Evolutionary conservation across 371 early-diverging fungal genomes (phyloP).

Genomic region (Massospora cicadina): DNA sequence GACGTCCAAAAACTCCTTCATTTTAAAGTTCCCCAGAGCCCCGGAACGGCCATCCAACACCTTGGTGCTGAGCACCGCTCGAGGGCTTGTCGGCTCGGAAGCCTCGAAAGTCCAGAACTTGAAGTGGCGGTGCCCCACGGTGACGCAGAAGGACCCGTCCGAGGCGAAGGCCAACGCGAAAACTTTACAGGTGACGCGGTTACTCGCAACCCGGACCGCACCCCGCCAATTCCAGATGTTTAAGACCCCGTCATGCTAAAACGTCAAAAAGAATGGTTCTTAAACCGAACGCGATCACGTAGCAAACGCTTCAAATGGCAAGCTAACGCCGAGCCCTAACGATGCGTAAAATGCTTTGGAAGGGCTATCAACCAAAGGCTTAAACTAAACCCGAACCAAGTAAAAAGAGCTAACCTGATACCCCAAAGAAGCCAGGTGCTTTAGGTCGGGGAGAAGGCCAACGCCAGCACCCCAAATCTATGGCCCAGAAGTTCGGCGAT

Average conservation of each 20-base stretch:
- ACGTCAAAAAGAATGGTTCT: conserved; percentile 6
- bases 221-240: conserved; percentile 71
- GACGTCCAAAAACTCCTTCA: conserved; percentile 52
- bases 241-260: conserved; percentile 61
- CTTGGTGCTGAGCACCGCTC: conserved; percentile 15
- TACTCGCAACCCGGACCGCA: conserved; percentile 41
- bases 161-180: conserved; percentile 39
- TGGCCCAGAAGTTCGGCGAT: conserved; percentile 52
- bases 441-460: conserved; percentile 52
- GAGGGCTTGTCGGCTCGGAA: conserved; percentile 11
- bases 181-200: conserved; percentile 44
- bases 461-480: conserved; percentile 55
- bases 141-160: conserved; percentile 52
- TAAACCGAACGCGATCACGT: too few species aligned
- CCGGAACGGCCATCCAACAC: conserved; percentile 59
- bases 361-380: too few species aligned
- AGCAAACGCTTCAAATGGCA: too few species aligned
- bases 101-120: conserved; percentile 64
- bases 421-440: conserved; percentile 60
- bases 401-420: conserved; percentile 34
- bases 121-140: conserved; percentile 58
- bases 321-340: too few species aligned
- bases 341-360: too few species aligned
- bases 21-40: conserved; percentile 42
- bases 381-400: conserved; percentile 3